These are phyloP conservation scores for Calonectria pseudoturangicola DNA, from an alignment of 2,329 filamentous ascomycete genomes.

Conservation along the genomic window DNA sequence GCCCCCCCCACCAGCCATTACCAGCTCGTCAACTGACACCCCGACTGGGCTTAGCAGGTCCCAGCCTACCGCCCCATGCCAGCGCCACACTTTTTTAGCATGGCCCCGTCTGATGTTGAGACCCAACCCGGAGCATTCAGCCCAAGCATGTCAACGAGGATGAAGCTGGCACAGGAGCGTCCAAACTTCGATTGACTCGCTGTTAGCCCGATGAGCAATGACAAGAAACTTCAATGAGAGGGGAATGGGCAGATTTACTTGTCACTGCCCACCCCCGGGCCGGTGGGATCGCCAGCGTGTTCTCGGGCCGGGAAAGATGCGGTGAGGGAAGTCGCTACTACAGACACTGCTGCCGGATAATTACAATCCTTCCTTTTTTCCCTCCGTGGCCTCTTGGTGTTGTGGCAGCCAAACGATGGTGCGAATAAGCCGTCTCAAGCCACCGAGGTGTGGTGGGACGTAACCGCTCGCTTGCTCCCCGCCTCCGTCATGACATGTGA, in stretches of 20 bases:
- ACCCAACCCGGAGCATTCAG: slow-evolving; percentile 39
- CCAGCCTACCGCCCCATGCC: slow-evolving; percentile 41
- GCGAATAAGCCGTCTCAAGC: slow-evolving; percentile 24
- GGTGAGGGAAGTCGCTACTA: slow-evolving; percentile 49
- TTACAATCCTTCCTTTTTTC: slow-evolving; percentile 17
- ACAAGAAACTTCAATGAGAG: slow-evolving; percentile 39
- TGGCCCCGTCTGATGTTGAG: slow-evolving; percentile 40
- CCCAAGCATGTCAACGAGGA: slow-evolving; percentile 38
- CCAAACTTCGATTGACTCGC: slow-evolving; percentile 33
- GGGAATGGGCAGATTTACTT: slow-evolving; percentile 48
- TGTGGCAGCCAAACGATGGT: slow-evolving; percentile 10
- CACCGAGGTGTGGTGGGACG: slow-evolving; percentile 32
- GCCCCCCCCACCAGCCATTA: slow-evolving; percentile 34
- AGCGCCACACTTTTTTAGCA: slow-evolving; percentile 45
- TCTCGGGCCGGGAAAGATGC: slow-evolving; percentile 50
- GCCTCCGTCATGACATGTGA: slow-evolving; percentile 29
- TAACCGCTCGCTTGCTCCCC: slow-evolving; percentile 17
- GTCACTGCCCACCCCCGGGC: slow-evolving; percentile 46
- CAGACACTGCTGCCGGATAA: slow-evolving; percentile 30
- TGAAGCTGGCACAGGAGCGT: slow-evolving; percentile 42
- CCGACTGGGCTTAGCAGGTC: slow-evolving; percentile 38
- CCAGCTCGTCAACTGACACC: slow-evolving; percentile 52
- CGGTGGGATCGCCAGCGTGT: slow-evolving; percentile 45
- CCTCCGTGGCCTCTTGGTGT: neutral
- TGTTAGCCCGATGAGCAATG: slow-evolving; percentile 33